These are phyloP conservation scores for Uncinocarpus reesii DNA, from an alignment of 2,329 filamentous ascomycete genomes.

Conservation along the genomic window DNA sequence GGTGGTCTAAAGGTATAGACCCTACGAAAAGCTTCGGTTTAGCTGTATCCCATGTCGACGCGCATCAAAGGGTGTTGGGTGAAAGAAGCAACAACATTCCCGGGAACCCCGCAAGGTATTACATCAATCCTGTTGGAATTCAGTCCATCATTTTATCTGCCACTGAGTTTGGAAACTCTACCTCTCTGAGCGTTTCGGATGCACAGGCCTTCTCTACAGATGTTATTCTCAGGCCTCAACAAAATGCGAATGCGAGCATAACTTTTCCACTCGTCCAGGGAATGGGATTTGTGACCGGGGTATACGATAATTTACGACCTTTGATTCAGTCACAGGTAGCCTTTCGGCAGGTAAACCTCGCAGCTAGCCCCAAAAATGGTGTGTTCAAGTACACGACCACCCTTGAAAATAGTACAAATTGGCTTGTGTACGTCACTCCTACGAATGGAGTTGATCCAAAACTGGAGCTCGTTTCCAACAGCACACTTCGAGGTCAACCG, in stretches of 20 bases:
- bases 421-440: slow-evolving; percentile 68
- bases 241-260: slow-evolving; percentile 49
- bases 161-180: slow-evolving; percentile 54
- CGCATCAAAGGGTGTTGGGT: slow-evolving; percentile 57
- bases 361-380: slow-evolving; percentile 47
- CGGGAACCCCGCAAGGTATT: slow-evolving; percentile 56
- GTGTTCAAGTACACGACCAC: slow-evolving; percentile 66
- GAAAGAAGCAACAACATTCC: slow-evolving; percentile 42
- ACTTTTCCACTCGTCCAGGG: slow-evolving; percentile 80
- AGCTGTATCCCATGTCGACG: slow-evolving; percentile 62
- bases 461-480: slow-evolving; percentile 58
- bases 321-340: slow-evolving; percentile 63
- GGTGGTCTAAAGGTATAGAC: slow-evolving; percentile 56
- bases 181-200: slow-evolving; percentile 46
- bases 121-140: slow-evolving; percentile 69
- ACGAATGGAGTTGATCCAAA: slow-evolving; percentile 50
- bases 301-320: slow-evolving; percentile 62
- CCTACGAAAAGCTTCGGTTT: slow-evolving; percentile 63
- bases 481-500: slow-evolving; percentile 52
- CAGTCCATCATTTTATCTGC: slow-evolving; percentile 75
- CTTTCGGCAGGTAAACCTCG: slow-evolving; percentile 54
- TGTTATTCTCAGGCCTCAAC: slow-evolving; percentile 53
- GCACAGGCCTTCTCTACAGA: slow-evolving; percentile 51
- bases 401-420: slow-evolving; percentile 61
- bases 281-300: slow-evolving; percentile 72